phyloP scores from a whole-genome alignment of 192 early-diverging fungal species.

The Coemansia sp. region DNA sequence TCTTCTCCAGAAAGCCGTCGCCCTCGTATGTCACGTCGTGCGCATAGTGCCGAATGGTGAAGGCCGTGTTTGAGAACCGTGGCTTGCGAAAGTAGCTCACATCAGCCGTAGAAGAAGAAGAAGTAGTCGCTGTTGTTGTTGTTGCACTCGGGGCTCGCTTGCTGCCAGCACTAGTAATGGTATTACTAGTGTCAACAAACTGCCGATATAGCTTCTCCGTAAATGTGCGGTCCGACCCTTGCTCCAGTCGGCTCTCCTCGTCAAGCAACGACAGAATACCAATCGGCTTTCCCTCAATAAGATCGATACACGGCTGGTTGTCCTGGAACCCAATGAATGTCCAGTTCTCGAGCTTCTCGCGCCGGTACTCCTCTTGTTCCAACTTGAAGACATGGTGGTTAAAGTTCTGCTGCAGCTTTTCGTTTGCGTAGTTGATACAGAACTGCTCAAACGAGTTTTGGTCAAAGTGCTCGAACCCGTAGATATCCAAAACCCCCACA shows the following conservation, averaged over 20 bases:
- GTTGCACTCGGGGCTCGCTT: constrained; percentile 1
- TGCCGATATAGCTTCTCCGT: constrained; percentile 55
- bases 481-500: constrained; percentile 86
- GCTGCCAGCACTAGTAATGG: background rate
- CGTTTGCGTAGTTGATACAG: constrained; percentile 91
- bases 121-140: background rate
- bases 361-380: constrained; percentile 79
- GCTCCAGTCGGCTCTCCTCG: constrained; percentile 64
- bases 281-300: constrained; percentile 91
- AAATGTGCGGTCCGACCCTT: constrained; percentile 54
- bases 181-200: constrained; percentile 20
- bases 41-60: constrained; percentile 95
- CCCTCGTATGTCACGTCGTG: constrained; percentile 93
- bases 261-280: constrained; percentile 94
- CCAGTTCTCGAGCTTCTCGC: constrained; percentile 91
- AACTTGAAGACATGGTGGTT: constrained; percentile 75
- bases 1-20: constrained; percentile 97
- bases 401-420: constrained; percentile 80
- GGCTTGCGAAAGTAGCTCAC: constrained; percentile 83
- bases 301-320: constrained; percentile 97
- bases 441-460: constrained; percentile 64
- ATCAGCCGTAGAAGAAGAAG: constrained; percentile 9
- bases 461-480: constrained; percentile 74
- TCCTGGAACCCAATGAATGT: constrained; percentile 98
- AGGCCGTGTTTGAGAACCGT: constrained; percentile 86